Evolutionary conservation across 176 grass and related monocot species (phyloP).

Genomic region (Bolboschoenus planiculmis): DNA sequence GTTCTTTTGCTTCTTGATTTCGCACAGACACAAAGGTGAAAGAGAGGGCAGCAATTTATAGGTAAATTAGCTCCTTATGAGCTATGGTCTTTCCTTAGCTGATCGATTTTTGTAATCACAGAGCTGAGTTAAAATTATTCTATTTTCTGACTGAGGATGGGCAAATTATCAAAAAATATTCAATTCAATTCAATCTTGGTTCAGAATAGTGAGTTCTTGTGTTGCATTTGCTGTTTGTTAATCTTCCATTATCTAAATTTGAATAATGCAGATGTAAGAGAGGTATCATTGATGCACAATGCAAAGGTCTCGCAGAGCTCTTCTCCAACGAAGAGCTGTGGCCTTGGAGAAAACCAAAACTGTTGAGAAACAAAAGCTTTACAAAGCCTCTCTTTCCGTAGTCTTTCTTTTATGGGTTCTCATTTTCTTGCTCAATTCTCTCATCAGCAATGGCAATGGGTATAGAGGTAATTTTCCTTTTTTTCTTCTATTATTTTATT

Average conservation of each 20-base stretch:
- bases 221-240: background rate
- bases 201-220: background rate
- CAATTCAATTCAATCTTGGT: background rate
- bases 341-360: conserved; percentile 39
- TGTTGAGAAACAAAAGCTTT: conserved; percentile 41
- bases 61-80: too few species aligned
- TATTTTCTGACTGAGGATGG: background rate
- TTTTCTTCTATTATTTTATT: background rate
- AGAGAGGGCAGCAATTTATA: conserved; percentile 2
- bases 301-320: conserved; percentile 75
- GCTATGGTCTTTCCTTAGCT: too few species aligned
- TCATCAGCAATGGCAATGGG: conserved; percentile 66
- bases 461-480: conserved; percentile 40
- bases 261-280: background rate
- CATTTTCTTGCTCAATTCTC: conserved; percentile 57
- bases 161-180: background rate
- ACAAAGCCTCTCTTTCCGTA: conserved; percentile 60
- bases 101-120: background rate
- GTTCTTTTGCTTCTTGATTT: conserved; percentile 29
- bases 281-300: conserved; percentile 31
- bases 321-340: conserved; percentile 56
- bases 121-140: background rate
- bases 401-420: conserved; percentile 59
- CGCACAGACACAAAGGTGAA: background rate
- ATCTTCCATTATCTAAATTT: background rate